A percentile compares a stretch with the other conserved stretches of the same genome.
phyloP scores from a whole-genome alignment of 2,329 filamentous ascomycete genomes.

The Aspergillus alliaceus region DNA sequence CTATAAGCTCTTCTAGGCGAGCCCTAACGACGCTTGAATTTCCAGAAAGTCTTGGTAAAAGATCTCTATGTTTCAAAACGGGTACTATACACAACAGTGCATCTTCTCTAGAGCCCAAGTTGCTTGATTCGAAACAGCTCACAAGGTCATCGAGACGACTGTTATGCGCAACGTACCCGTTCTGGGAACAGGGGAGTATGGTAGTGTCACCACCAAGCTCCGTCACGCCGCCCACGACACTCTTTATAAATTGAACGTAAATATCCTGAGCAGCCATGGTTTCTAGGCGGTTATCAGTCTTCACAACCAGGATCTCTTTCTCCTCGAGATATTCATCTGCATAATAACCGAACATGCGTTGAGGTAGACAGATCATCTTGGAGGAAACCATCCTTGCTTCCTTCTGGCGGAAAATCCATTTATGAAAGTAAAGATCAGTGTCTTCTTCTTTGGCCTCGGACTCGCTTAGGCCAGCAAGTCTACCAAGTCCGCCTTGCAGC shows the following conservation, averaged over 20 bases:
- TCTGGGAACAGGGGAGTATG: conserved; percentile 15
- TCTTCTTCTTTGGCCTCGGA: conserved; percentile 20
- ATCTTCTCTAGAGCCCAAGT: conserved; percentile 31
- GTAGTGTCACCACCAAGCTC: conserved; percentile 17
- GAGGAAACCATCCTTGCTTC: conserved; percentile 21
- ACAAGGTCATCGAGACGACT: conserved; percentile 25
- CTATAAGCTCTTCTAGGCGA: conserved; percentile 7
- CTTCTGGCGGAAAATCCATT: conserved; percentile 32
- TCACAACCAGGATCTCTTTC: conserved; percentile 23
- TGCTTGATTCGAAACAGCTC: conserved; percentile 21
- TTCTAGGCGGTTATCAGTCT: conserved; percentile 23
- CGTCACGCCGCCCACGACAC: conserved; percentile 10
- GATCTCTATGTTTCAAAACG: conserved; percentile 10
- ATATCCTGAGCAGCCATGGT: conserved; percentile 35
- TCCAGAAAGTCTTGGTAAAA: conserved; percentile 26
- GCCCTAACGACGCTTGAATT: conserved; percentile 14
- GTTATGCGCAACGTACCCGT: conserved; percentile 17
- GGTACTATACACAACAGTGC: conserved; percentile 35
- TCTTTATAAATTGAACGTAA: conserved; percentile 30
- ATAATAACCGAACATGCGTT: conserved; percentile 22
- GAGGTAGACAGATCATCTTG: conserved; percentile 15
- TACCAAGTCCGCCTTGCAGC: conserved; percentile 14
- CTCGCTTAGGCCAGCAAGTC: conserved; percentile 22
- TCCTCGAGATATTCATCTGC: conserved; percentile 3
- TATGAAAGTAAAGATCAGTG: conserved; percentile 28